These are phyloP conservation scores for Entophlyctis helioformis DNA, from an alignment of 192 early-diverging fungal genomes.

Conservation along the genomic window DNA sequence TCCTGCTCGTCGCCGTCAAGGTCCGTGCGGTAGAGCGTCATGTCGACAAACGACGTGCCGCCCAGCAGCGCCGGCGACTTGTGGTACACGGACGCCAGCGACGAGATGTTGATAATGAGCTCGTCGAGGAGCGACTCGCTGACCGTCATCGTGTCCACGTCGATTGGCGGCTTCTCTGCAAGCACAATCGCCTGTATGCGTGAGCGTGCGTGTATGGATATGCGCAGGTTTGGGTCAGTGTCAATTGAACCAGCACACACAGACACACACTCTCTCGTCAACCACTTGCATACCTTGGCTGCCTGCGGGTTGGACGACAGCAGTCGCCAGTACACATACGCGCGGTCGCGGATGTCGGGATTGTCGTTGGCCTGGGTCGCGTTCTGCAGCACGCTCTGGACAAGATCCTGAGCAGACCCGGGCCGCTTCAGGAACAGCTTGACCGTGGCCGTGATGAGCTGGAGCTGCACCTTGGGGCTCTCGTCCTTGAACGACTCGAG, in stretches of 20 bases:
- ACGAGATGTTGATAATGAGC: conserved; percentile 73
- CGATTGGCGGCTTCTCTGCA: conserved; percentile 78
- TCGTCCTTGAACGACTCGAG: conserved; percentile 85
- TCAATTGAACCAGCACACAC: no score
- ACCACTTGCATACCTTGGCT: conserved; percentile 62
- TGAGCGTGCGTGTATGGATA: no score
- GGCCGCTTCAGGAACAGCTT: conserved; percentile 94
- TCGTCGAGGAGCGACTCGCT: conserved; percentile 70
- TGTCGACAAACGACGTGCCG: conserved; percentile 29
- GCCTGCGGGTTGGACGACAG: conserved; percentile 87
- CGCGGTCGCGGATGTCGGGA: conserved; percentile 91
- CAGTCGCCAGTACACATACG: conserved; percentile 96
- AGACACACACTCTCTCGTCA: no score
- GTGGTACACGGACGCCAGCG: conserved; percentile 91
- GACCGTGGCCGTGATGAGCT: conserved; percentile 78
- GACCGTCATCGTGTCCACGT: conserved; percentile 51
- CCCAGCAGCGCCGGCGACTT: conserved; percentile 74
- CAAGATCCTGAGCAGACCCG: conserved; percentile 68
- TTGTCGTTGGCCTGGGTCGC: conserved; percentile 85
- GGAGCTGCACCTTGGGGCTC: conserved; percentile 76
- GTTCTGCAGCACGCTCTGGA: conserved; percentile 74
- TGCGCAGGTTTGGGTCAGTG: no score
- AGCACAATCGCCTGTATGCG: conserved; percentile 77
- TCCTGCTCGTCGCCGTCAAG: conserved; percentile 28
- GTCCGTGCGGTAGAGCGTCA: no score